A percentile compares a stretch with the other conserved stretches of the same genome.
phyloP scores from a whole-genome alignment of 495 filamentous ascomycete genomes.

The Neurospora sp. region DNA sequence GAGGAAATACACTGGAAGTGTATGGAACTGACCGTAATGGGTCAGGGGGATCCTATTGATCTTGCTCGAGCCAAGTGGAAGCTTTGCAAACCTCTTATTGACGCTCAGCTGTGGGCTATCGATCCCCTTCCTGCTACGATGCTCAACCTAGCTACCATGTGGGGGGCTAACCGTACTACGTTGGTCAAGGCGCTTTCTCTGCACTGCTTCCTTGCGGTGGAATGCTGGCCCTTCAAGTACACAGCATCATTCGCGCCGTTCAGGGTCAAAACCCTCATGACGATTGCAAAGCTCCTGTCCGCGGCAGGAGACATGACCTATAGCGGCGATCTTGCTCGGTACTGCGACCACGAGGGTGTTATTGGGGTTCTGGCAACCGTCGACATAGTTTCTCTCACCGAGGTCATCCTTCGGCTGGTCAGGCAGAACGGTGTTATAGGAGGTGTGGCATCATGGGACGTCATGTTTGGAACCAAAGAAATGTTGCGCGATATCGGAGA shows the following conservation, averaged over 20 bases:
- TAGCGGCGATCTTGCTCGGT: conserved; percentile 7
- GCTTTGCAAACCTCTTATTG: conserved; percentile 25
- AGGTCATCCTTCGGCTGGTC: conserved; percentile 26
- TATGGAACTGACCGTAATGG: not conserved
- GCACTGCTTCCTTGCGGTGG: conserved; percentile 26
- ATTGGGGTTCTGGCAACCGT: conserved; percentile 16
- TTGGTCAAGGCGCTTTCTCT: conserved; percentile 25
- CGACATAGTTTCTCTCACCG: conserved; percentile 34
- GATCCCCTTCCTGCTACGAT: conserved; percentile 28
- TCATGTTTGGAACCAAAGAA: conserved; percentile 23
- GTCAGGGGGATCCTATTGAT: conserved; percentile 4
- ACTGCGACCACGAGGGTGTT: conserved; percentile 14
- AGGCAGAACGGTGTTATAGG: conserved; percentile 21
- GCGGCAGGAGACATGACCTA: conserved; percentile 17
- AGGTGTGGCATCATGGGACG: conserved; percentile 25
- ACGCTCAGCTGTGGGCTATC: conserved; percentile 28
- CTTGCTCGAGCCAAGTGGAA: conserved; percentile 21
- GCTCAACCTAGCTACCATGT: conserved; percentile 13
- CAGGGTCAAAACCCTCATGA: conserved; percentile 28
- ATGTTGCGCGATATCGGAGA: conserved; percentile 29
- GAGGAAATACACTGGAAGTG: conserved; percentile 18
- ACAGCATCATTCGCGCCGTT: conserved; percentile 28
- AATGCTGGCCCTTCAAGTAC: conserved; percentile 25
- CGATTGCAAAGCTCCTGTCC: conserved; percentile 28
- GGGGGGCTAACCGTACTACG: conserved; percentile 15